A percentile compares a stretch with the other conserved stretches of the same genome.
phyloP scores from a whole-genome alignment of 495 filamentous ascomycete genomes.

The Neurospora pannonica region DNA sequence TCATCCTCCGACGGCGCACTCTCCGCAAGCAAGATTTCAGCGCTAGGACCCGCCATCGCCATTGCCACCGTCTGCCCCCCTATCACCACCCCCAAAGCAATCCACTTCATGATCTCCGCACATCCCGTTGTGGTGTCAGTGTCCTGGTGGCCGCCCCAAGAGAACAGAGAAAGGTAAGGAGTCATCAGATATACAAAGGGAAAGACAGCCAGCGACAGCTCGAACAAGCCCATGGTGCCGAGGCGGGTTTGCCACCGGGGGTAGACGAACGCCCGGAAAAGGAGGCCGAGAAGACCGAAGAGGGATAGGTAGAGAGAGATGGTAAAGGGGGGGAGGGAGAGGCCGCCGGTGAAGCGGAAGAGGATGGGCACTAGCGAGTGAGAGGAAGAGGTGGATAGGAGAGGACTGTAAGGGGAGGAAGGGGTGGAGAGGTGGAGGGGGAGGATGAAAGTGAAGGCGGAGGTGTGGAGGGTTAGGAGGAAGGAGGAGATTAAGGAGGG shows the following conservation, averaged over 20 bases:
- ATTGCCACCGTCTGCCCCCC: conserved; percentile 60
- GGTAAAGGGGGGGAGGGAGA: conserved; percentile 56
- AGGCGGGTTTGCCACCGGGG: conserved; percentile 49
- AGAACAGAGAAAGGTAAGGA: conserved; percentile 58
- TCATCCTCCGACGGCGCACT: conserved; percentile 53
- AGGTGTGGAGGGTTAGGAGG: conserved; percentile 62
- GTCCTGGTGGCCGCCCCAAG: conserved; percentile 14
- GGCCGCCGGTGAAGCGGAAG: conserved; percentile 62
- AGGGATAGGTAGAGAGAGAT: conserved; percentile 62
- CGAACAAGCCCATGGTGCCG: conserved; percentile 53
- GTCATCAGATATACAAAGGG: conserved; percentile 55
- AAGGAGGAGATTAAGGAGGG: conserved; percentile 54
- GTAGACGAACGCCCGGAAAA: conserved; percentile 63
- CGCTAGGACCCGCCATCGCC: conserved; percentile 61
- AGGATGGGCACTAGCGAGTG: conserved; percentile 44
- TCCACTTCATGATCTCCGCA: conserved; percentile 11
- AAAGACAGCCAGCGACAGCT: conserved; percentile 50
- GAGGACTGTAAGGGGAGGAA: conserved; percentile 53
- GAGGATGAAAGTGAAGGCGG: conserved; percentile 66
- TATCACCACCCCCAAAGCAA: conserved; percentile 54
- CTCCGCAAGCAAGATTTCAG: conserved; percentile 63
- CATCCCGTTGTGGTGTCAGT: background rate
- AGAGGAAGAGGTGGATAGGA: conserved; percentile 59
- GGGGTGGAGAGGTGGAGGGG: conserved; percentile 65
- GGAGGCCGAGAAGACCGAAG: conserved; percentile 61